phyloP scores from a whole-genome alignment of 2,329 filamentous ascomycete genomes.

The Capronia epimyces region DNA sequence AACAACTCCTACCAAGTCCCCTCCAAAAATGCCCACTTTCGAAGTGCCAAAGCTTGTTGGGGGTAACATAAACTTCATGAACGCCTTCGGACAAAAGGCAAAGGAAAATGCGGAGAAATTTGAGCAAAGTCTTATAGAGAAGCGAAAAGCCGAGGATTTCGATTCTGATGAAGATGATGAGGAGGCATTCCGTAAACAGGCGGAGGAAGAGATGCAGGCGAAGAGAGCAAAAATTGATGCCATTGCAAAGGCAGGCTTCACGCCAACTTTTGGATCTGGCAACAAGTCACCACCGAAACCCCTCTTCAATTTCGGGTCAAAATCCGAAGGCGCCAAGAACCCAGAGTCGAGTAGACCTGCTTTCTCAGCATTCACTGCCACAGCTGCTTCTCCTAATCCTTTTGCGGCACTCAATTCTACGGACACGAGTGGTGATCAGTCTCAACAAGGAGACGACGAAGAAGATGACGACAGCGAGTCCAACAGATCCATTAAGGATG shows the following conservation, averaged over 20 bases:
- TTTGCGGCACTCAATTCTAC: constrained; percentile 13
- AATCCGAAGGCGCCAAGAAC: constrained; percentile 22
- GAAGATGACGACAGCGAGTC: constrained; percentile 21
- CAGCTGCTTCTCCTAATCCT: constrained; percentile 16
- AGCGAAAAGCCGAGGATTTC: constrained; percentile 48
- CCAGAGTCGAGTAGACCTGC: constrained; percentile 9
- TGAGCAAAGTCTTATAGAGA: constrained; percentile 42
- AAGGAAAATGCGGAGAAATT: constrained; percentile 36
- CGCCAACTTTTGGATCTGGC: constrained; percentile 15
- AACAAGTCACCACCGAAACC: constrained; percentile 2
- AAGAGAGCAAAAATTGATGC: constrained; percentile 42
- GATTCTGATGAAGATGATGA: constrained; percentile 50
- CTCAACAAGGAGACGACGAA: constrained; percentile 6
- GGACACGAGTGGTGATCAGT: background rate
- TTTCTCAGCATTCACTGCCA: constrained; percentile 5
- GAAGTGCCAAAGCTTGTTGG: constrained; percentile 35
- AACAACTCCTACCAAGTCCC: constrained; percentile 27
- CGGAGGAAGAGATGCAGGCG: constrained; percentile 43
- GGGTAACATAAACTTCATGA: constrained; percentile 37
- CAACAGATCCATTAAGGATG: constrained; percentile 16
- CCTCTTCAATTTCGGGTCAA: constrained; percentile 32
- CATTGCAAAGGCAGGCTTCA: constrained; percentile 32
- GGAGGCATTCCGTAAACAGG: constrained; percentile 44
- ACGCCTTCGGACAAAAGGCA: constrained; percentile 38
- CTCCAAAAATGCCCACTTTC: constrained; percentile 26